phyloP scores from a whole-genome alignment of 106 monocot species.

The Iris macrosiphon region DNA sequence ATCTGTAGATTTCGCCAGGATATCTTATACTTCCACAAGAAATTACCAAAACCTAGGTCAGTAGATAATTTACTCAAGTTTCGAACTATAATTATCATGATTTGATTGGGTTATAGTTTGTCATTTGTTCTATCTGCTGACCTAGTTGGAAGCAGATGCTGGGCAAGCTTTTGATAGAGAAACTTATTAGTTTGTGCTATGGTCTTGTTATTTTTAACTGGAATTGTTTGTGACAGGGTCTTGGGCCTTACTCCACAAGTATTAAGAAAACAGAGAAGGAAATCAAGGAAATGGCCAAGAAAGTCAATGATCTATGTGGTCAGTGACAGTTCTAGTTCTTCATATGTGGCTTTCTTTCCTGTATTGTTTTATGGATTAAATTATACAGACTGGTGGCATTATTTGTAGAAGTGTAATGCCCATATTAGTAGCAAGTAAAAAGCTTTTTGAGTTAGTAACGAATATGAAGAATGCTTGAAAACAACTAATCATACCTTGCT shows the following conservation, averaged over 20 bases:
- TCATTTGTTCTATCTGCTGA: neutral
- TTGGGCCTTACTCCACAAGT: constrained; percentile 83
- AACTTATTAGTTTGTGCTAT: neutral
- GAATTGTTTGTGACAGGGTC: constrained; percentile 39
- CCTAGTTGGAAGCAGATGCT: no score
- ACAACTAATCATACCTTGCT: neutral
- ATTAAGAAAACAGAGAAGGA: constrained; percentile 93
- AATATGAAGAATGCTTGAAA: neutral
- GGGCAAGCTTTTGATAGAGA: neutral
- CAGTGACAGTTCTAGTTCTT: neutral
- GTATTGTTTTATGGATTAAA: no score
- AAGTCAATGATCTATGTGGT: constrained; percentile 94
- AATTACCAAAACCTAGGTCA: no score
- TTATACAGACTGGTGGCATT: no score
- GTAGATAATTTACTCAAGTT: neutral
- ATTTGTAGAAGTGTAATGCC: neutral
- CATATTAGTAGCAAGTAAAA: neutral
- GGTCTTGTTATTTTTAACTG: neutral
- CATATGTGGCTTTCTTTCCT: no score
- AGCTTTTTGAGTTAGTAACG: neutral
- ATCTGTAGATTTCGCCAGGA: no score
- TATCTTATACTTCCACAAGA: no score
- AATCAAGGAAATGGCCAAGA: constrained; percentile 92
- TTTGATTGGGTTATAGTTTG: neutral
- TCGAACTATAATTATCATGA: neutral